Evolutionary conservation across 78 protist species (phyloP).

Genomic region (Dictyostelium firmibasis): DNA sequence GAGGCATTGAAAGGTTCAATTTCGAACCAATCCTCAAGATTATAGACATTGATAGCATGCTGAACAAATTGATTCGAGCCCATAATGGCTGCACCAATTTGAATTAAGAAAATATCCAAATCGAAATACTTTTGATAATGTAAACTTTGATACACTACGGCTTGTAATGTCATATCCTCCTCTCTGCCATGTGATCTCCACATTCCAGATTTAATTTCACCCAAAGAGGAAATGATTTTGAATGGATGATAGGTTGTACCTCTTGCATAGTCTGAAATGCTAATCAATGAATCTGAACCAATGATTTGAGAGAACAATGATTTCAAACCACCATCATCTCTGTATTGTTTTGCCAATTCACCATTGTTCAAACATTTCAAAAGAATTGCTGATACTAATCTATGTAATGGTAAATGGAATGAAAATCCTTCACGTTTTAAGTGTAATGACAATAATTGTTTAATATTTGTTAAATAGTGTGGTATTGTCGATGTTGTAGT

Average conservation of each 20-base stretch:
- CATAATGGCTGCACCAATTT: constrained; percentile 46
- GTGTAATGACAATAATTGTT: not conserved
- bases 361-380: not conserved
- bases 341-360: not conserved
- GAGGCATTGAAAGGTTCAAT: not conserved
- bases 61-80: constrained; percentile 47
- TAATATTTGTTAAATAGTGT: not conserved
- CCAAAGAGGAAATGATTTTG: constrained; percentile 14
- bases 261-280: constrained; percentile 29
- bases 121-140: constrained; percentile 58
- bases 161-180: constrained; percentile 53
- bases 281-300: constrained; percentile 5
- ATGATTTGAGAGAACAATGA: constrained; percentile 16
- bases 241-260: constrained; percentile 57
- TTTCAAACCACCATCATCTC: constrained; percentile 10
- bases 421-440: constrained; percentile 57
- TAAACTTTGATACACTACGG: constrained; percentile 40
- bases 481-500: not conserved
- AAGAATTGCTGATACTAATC: constrained; percentile 18
- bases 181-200: constrained; percentile 64
- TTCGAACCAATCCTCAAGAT: constrained; percentile 42
- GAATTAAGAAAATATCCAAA: constrained; percentile 39
- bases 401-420: constrained; percentile 51
- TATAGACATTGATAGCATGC: constrained; percentile 20
- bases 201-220: constrained; percentile 70